These are phyloP conservation scores for Exophiala sp. DNA, from an alignment of 2,329 filamentous ascomycete genomes.

Conservation along the genomic window DNA sequence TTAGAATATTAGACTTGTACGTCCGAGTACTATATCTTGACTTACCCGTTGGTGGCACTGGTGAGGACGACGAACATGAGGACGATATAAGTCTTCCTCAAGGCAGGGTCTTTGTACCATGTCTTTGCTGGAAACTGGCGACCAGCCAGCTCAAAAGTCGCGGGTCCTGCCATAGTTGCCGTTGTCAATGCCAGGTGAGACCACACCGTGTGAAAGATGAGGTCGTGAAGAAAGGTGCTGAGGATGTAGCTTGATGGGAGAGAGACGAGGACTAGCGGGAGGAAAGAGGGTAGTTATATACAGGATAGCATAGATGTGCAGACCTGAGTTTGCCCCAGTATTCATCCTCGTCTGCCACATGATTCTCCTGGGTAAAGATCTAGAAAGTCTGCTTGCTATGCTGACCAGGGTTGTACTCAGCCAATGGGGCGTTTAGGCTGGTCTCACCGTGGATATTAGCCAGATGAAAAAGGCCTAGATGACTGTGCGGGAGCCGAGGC, in stretches of 20 bases:
- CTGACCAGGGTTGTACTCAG: slow-evolving; percentile 3
- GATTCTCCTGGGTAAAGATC: slow-evolving; percentile 8
- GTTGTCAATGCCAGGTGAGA: not conserved
- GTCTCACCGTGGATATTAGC: slow-evolving; percentile 9
- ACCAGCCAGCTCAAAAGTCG: slow-evolving; percentile 24
- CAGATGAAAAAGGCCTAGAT: slow-evolving; percentile 9
- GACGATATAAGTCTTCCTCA: slow-evolving; percentile 56
- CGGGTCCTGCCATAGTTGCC: slow-evolving; percentile 18
- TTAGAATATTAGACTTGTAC: not conserved
- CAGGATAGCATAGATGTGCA: slow-evolving; percentile 8
- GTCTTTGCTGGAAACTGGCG: slow-evolving; percentile 51
- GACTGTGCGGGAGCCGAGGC: slow-evolving; percentile 5
- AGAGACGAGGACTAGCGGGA: slow-evolving; percentile 2
- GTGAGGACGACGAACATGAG: slow-evolving; percentile 56
- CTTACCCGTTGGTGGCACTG: slow-evolving; percentile 44
- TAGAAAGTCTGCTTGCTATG: slow-evolving; percentile 11
- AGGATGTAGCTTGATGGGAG: slow-evolving; percentile 7
- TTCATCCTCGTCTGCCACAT: slow-evolving; percentile 7
- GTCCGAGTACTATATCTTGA: not conserved
- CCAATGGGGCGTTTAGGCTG: slow-evolving; percentile 6
- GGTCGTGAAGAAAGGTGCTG: slow-evolving; percentile 1
- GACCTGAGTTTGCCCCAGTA: slow-evolving; percentile 2
- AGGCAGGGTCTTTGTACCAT: slow-evolving; percentile 56
- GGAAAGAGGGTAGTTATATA: slow-evolving; percentile 15
- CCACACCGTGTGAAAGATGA: not conserved